Percentiles rank a stretch among this genome's conserved stretches.
Evolutionary conservation across 1,284 basidiomycete genomes (phyloP).

Genomic region (Leccinum angustisporum): DNA sequence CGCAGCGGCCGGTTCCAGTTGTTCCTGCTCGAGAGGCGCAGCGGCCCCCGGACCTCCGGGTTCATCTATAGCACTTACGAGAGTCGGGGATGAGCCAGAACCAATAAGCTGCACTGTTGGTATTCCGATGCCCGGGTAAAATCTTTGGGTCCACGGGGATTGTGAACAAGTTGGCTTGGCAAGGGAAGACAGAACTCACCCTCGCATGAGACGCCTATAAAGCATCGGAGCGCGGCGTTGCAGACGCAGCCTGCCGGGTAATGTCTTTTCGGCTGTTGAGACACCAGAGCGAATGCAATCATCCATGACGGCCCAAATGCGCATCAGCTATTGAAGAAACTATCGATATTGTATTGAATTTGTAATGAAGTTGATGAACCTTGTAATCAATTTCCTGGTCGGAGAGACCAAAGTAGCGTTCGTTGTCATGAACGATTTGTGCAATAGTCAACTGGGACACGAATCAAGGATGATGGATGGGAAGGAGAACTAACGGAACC

Average conservation of each 20-base stretch:
- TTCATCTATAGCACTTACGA: constrained; percentile 37
- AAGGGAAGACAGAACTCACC: constrained; percentile 42
- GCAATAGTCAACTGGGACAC: constrained; percentile 79
- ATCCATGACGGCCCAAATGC: constrained; percentile 94
- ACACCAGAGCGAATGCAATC: constrained; percentile 89
- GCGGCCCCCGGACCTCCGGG: constrained; percentile 37
- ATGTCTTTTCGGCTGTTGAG: constrained; percentile 68
- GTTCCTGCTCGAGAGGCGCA: constrained; percentile 8
- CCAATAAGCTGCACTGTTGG: constrained; percentile 47
- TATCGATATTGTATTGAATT: background rate
- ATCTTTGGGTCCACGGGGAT: constrained; percentile 29
- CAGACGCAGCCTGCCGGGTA: constrained; percentile 85
- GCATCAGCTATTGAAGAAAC: constrained; percentile 50
- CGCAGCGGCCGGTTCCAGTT: constrained; percentile 7
- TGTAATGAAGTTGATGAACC: constrained; percentile 37
- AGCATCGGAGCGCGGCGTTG: constrained; percentile 82
- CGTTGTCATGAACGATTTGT: constrained; percentile 95
- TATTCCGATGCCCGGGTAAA: constrained; percentile 64
- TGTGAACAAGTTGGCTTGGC: background rate
- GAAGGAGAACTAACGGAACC: constrained; percentile 24
- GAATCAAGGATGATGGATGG: constrained; percentile 7
- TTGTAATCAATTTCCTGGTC: constrained; percentile 78
- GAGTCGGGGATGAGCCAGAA: constrained; percentile 33
- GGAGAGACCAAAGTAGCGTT: constrained; percentile 75
- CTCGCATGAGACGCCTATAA: constrained; percentile 86